Conservation (phyloP, 1,284 basidiomycete genomes). For the Takashimella tepidaria region DNA sequence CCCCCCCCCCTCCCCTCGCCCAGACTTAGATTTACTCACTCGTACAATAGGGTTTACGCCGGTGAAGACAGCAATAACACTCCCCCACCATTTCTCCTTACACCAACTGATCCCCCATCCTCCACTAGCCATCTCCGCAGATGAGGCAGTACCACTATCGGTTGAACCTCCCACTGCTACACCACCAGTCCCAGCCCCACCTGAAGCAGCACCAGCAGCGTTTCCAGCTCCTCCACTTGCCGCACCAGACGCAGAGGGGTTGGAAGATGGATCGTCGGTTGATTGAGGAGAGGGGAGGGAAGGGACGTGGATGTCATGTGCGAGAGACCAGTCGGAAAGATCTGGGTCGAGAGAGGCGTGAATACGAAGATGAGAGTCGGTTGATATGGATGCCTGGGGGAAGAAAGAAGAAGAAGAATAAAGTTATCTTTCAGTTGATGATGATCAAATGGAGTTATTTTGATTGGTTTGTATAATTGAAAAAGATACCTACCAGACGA, state of each 20-base stretch:
- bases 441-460: no score
- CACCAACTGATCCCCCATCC: constrained; percentile 93
- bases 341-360: constrained; percentile 86
- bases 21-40: no score
- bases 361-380: constrained; percentile 76
- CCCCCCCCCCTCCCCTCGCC: no score
- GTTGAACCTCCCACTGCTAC: no score
- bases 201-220: constrained; percentile 4
- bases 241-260: constrained; percentile 4
- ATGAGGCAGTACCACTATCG: constrained; percentile 3
- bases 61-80: constrained; percentile 68
- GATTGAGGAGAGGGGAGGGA: constrained; percentile 40
- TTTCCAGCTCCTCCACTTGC: constrained; percentile 9
- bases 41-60: constrained; percentile 70
- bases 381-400: constrained; percentile 70
- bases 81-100: constrained; percentile 88
- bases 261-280: constrained; percentile 17
- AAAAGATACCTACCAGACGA: constrained; percentile 60
- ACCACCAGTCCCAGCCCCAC: constrained; percentile 8
- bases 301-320: constrained; percentile 71
- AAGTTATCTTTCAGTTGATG: no score
- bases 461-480: no score
- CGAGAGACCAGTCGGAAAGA: constrained; percentile 69
- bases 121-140: constrained; percentile 60
- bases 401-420: not conserved